Evolutionary conservation across 208 protist genomes (phyloP), one percentile per base, ranked within the genome.

Genomic region (Novymonas esmeraldas): DNA sequence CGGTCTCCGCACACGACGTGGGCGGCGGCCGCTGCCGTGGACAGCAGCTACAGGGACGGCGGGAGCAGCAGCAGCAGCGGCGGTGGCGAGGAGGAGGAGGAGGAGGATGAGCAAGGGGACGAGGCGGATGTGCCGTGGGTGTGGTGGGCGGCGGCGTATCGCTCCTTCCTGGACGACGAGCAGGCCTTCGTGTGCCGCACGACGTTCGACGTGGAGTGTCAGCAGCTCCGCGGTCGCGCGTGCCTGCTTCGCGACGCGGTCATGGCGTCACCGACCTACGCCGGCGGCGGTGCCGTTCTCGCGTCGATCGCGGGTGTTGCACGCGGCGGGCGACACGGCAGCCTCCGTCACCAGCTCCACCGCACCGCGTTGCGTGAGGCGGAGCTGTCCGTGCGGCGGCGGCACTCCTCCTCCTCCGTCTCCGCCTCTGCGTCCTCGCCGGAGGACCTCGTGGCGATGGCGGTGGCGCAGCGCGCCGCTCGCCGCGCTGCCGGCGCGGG

Each of bases 141-240:
- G 63, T 79, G 82, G 76, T 95, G 90, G 90, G 80, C 77, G 1
- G 73, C 59, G 20, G 90, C 83, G 20, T 95, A 95, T 73, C 76
- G 87, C 28, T 63, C 63, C 22, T 95, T 93, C 49, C 70, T 95
- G 22, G 82, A 92, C 61, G 74, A 81, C 55, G 82, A 92, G 64
- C 74, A 86, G 62, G 78, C 78, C 9, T 92, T 95, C 62, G 90
- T 93, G 51, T 68, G 79, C 58, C 85, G 90, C 51, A 85, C 85
- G 10, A 82, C 70, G 28, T 95, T 93, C 63, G 87, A 93, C 31
- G 78, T 90, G 14, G 82, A 82, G n/a, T 93, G 84, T 62, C 70
- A 81, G 55, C 77, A 79, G 42, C 77, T 90, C 16, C 65, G 57
- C 13, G 62, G 57, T 46, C 31, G 31, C 9, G 64, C 64, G 36